Conservation (phyloP, 768 basidiomycete species). For the Agrocybe chaxingu region DNA sequence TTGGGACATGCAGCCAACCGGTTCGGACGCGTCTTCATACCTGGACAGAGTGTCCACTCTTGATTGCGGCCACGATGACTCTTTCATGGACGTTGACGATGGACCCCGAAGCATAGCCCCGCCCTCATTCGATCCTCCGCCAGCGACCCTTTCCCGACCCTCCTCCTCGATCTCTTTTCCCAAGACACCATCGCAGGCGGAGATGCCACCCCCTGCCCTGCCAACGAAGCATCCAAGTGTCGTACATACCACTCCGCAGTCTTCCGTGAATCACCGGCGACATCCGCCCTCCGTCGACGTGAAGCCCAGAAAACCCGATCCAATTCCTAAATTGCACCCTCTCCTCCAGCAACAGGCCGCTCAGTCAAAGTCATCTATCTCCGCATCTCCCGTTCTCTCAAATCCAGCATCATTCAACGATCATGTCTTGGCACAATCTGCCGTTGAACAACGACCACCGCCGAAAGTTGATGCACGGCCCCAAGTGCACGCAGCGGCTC, state of each 20-base stretch:
- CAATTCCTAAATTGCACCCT: slow-evolving; percentile 11
- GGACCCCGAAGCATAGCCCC: background rate
- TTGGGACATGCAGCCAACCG: too few species aligned
- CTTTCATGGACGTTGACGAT: slow-evolving; percentile 4
- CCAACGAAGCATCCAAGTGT: slow-evolving; percentile 1
- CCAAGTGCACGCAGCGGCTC: background rate
- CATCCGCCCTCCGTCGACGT: background rate
- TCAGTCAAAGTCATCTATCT: slow-evolving; percentile 6
- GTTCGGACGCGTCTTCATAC: too few species aligned
- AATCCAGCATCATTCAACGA: slow-evolving; percentile 6
- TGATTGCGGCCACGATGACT: background rate
- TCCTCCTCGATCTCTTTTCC: background rate
- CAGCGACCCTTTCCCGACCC: too few species aligned
- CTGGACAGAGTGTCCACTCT: background rate
- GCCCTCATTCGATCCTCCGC: too few species aligned
- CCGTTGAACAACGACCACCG: background rate
- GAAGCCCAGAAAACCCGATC: background rate
- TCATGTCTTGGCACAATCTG: background rate
- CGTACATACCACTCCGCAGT: too few species aligned
- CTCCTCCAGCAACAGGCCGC: slow-evolving; percentile 8
- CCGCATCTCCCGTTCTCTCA: slow-evolving; percentile 1
- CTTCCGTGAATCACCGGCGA: too few species aligned
- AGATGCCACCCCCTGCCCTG: slow-evolving; percentile 19
- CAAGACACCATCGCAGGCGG: slow-evolving; percentile 13
- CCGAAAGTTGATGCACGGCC: background rate